Conservation (phyloP, 768 basidiomycete genomes). For the Omphalotus guepiniiformis region DNA sequence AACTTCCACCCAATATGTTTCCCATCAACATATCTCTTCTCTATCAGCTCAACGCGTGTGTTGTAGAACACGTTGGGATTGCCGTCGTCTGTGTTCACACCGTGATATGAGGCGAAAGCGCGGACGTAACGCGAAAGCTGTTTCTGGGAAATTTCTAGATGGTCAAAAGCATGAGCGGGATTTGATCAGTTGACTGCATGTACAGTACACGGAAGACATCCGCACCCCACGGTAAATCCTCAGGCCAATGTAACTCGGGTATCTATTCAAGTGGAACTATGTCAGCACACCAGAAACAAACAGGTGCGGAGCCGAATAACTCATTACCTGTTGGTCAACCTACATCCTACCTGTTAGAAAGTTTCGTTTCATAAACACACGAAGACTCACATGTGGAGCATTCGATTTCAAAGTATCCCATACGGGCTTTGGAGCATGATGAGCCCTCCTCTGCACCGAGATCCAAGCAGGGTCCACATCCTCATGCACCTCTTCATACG, state of each 20-base stretch:
- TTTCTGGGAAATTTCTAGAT: conserved; percentile 29
- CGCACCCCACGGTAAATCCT: conserved; percentile 30
- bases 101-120: conserved; percentile 36
- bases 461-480: conserved; percentile 17
- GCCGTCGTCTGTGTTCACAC: conserved; percentile 38
- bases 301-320: too few relatives aligned
- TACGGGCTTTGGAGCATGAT: conserved; percentile 34
- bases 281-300: too few relatives aligned
- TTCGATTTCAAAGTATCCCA: conserved; percentile 32
- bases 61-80: conserved; percentile 37
- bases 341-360: not conserved
- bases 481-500: conserved; percentile 24
- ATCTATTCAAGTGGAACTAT: conserved; percentile 23
- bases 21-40: conserved; percentile 30
- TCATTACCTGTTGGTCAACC: conserved; percentile 12
- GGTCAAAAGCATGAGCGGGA: too few relatives aligned
- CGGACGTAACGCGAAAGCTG: conserved; percentile 34
- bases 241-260: conserved; percentile 27
- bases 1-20: conserved; percentile 31
- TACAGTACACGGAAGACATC: too few relatives aligned
- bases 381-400: conserved; percentile 26
- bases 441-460: conserved; percentile 17
- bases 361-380: not conserved
- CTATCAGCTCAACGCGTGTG: conserved; percentile 43
- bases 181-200: too few relatives aligned